Evolutionary conservation across 2,329 filamentous ascomycete genomes (phyloP), one percentile per base, ranked within the genome.

Genomic region (Calonectria honghensis): DNA sequence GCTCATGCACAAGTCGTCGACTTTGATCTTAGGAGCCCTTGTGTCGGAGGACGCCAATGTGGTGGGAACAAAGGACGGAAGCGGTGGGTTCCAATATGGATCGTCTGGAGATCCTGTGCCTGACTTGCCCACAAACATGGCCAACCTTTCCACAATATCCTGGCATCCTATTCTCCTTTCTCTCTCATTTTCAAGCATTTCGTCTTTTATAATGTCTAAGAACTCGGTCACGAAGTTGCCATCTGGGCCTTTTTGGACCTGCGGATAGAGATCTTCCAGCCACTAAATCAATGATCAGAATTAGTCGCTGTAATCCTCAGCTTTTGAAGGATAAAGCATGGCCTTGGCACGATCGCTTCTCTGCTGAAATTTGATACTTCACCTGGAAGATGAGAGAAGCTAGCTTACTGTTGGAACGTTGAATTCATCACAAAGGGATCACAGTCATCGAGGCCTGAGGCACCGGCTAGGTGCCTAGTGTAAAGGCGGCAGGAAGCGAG

Each of bases 91-190:
- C 57, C 57, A 61, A 6, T 61, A 61, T 4, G 57, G 57, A 29
- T 61, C 57, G 27, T 61, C 57, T 14, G 57, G 57, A 61, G 57
- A 61, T 16, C 24, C 57, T 4, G 24, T 61, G 13, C 24, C 31
- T 0, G 57, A 61, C 6, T 18, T 39, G 6, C 6, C 35, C 11
- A 61, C 57, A 29, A 61, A 61, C 3, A 6, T 16, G 6, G 57
- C 57, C 1, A 61, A 35, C 9, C 20, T 61, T 14, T 29, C 20
- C 14, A 61, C 57, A 16, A 61, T 29, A 7, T 41, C 57, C 20
- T 61, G n/a, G 7, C 57, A 61, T 18, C 57, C 57, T 18, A 61
- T 61, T 11, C 57, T n/a, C 16, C 41, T 61, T 11, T 61, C 35
- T 7, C 57, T 41, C 1, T 61, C 35, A 10, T 41, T 61, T 16